Evolutionary conservation across 768 basidiomycete species (phyloP).

Genomic region (Hypholoma fasciculare): DNA sequence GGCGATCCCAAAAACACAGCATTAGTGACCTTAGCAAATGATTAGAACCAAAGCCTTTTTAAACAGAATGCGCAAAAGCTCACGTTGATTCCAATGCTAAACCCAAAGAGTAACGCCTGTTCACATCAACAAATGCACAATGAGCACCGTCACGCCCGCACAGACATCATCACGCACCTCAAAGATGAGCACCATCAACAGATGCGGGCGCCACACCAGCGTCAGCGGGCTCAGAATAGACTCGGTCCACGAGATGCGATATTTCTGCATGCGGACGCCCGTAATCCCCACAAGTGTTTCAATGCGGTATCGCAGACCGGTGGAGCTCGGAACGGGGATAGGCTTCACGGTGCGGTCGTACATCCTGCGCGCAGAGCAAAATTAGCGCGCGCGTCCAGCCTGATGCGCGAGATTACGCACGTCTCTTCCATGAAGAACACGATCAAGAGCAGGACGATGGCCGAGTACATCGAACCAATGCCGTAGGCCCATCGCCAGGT

Average conservation of each 20-base stretch:
- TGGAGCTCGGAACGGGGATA: slow-evolving; percentile 41
- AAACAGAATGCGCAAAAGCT: slow-evolving; percentile 5
- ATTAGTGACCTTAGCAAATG: slow-evolving; percentile 52
- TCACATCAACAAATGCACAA: slow-evolving; percentile 11
- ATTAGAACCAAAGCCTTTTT: not conserved
- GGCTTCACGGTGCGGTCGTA: slow-evolving; percentile 61
- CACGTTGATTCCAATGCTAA: slow-evolving; percentile 63
- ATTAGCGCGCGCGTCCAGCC: not conserved
- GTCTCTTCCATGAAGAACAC: slow-evolving; percentile 66
- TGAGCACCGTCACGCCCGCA: not conserved
- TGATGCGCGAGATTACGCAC: slow-evolving; percentile 26
- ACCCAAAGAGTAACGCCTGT: slow-evolving; percentile 58
- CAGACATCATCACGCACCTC: slow-evolving; percentile 34
- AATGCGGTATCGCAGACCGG: slow-evolving; percentile 49
- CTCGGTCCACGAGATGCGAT: slow-evolving; percentile 50
- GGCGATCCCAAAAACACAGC: slow-evolving; percentile 63
- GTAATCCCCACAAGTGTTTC: slow-evolving; percentile 67
- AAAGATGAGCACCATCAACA: slow-evolving; percentile 50
- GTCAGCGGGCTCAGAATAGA: slow-evolving; percentile 45
- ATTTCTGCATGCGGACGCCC: slow-evolving; percentile 56
- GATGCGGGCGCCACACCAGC: slow-evolving; percentile 65
- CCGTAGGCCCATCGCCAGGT: slow-evolving; percentile 70
- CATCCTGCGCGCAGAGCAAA: slow-evolving; percentile 37
- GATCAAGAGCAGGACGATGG: slow-evolving; percentile 56
- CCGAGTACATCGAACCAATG: slow-evolving; percentile 59